These are phyloP conservation scores for Tetradesmus lagerheimii DNA, from an alignment of 139 green algal species.

Conservation along the genomic window DNA sequence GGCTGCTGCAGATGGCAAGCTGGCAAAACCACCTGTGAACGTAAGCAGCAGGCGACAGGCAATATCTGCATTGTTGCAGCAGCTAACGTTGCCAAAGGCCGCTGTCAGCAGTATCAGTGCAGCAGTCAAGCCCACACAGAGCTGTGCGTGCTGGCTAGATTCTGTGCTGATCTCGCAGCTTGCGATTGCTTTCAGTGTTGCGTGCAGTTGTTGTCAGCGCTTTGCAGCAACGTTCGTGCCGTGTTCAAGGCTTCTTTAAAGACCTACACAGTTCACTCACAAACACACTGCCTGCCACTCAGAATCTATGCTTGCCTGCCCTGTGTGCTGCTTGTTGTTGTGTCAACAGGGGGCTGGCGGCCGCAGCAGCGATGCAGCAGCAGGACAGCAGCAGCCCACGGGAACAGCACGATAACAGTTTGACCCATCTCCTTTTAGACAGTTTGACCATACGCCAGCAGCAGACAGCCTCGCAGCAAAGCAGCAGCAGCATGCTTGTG, in stretches of 20 bases:
- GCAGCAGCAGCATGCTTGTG: neutral
- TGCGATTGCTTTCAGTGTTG: too few species aligned
- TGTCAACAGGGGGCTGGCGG: neutral
- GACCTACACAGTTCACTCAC: too few species aligned
- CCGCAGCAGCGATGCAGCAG: neutral
- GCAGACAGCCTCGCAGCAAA: neutral
- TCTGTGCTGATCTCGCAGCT: too few species aligned
- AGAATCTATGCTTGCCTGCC: neutral
- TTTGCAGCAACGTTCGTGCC: too few species aligned
- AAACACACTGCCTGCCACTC: too few species aligned
- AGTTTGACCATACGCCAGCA: neutral
- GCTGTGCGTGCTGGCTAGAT: too few species aligned
- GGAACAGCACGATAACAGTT: neutral
- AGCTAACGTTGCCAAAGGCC: neutral
- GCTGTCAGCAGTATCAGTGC: neutral
- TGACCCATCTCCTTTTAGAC: neutral
- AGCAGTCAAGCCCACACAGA: neutral
- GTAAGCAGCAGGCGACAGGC: neutral
- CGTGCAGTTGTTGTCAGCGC: neutral
- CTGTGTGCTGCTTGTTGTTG: neutral
- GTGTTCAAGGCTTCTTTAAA: too few species aligned
- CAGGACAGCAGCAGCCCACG: neutral
- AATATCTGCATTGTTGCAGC: neutral
- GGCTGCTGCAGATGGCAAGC: slow-evolving; percentile 31
- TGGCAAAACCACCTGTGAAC: neutral